These are phyloP conservation scores for Entomortierella chlamydospora DNA, from an alignment of 192 early-diverging fungal genomes.

Conservation along the genomic window DNA sequence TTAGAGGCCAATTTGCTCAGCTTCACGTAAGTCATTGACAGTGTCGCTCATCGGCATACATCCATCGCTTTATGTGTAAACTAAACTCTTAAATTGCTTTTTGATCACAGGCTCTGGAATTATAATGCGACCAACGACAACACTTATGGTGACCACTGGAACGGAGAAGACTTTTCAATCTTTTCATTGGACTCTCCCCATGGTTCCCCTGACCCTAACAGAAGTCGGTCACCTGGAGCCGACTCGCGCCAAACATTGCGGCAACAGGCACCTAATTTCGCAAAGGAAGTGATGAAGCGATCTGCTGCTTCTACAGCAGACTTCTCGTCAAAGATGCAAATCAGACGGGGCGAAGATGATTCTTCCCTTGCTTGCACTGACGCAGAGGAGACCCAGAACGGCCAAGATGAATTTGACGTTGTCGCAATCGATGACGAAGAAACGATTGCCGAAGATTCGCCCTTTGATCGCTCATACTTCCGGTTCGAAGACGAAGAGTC, in stretches of 20 bases:
- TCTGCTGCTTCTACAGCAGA: slow-evolving; percentile 29
- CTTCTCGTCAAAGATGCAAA: slow-evolving; percentile 29
- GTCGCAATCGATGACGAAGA: slow-evolving; percentile 7
- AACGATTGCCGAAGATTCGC: slow-evolving; percentile 18
- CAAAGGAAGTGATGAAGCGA: slow-evolving; percentile 42
- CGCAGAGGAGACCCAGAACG: slow-evolving; percentile 15
- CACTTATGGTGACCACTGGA: slow-evolving; percentile 85
- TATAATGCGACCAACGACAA: slow-evolving; percentile 87
- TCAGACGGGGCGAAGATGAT: slow-evolving; percentile 7
- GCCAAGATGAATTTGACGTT: slow-evolving; percentile 4
- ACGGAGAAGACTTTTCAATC: slow-evolving; percentile 88
- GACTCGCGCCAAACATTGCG: slow-evolving; percentile 11
- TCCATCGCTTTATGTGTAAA: too few species aligned
- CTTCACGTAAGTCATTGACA: slow-evolving; percentile 67
- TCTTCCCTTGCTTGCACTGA: slow-evolving; percentile 33
- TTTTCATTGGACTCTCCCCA: slow-evolving; percentile 60
- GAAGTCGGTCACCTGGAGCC: slow-evolving; percentile 12
- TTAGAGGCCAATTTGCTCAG: slow-evolving; percentile 81
- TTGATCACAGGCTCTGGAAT: slow-evolving; percentile 77
- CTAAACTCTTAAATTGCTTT: too few species aligned
- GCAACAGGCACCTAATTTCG: slow-evolving; percentile 39
- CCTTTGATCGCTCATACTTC: slow-evolving; percentile 48
- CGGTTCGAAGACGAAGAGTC: slow-evolving; percentile 38
- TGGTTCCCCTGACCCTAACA: neutral
- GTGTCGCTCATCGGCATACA: too few species aligned